phyloP scores from a whole-genome alignment of 345 rosid species.

The Lepidium africanum region DNA sequence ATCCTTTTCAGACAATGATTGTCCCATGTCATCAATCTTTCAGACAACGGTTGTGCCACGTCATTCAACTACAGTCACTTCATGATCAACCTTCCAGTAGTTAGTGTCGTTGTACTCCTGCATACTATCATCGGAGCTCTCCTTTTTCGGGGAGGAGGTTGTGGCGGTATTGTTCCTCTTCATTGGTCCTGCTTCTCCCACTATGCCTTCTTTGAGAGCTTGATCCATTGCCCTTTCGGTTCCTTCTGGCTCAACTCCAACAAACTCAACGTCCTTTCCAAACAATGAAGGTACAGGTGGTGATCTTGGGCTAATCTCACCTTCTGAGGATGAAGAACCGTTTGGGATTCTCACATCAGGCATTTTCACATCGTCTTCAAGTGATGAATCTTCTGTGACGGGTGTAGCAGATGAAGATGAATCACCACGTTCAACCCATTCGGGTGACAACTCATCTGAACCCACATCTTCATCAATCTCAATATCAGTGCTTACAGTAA shows the following conservation, averaged over 20 bases:
- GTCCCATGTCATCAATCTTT: not conserved
- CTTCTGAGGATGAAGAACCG: constrained; percentile 27
- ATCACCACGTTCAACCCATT: constrained; percentile 72
- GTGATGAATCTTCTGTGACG: constrained; percentile 26
- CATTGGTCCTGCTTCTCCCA: constrained; percentile 87
- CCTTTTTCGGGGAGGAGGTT: constrained; percentile 43
- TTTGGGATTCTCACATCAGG: constrained; percentile 37
- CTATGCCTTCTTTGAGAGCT: constrained; percentile 92
- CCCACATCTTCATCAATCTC: constrained; percentile 57
- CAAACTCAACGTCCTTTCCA: constrained; percentile 89
- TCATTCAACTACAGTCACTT: constrained; percentile 75
- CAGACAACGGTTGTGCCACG: not conserved
- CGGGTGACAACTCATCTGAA: constrained; percentile 48
- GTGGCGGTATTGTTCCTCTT: constrained; percentile 52
- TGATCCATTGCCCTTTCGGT: constrained; percentile 96
- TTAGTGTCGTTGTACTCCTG: constrained; percentile 88
- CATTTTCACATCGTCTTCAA: constrained; percentile 26
- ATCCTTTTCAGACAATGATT: not conserved
- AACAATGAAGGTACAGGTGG: constrained; percentile 62
- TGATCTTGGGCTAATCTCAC: constrained; percentile 34
- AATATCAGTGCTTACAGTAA: constrained; percentile 14
- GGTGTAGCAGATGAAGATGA: constrained; percentile 41
- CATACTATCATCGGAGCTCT: constrained; percentile 51
- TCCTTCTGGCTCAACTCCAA: constrained; percentile 86
- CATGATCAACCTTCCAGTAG: constrained; percentile 93